Base-by-base conservation (phyloP, 2,329 filamentous ascomycete genomes). In the Ophiostoma himal-ulmi region DNA sequence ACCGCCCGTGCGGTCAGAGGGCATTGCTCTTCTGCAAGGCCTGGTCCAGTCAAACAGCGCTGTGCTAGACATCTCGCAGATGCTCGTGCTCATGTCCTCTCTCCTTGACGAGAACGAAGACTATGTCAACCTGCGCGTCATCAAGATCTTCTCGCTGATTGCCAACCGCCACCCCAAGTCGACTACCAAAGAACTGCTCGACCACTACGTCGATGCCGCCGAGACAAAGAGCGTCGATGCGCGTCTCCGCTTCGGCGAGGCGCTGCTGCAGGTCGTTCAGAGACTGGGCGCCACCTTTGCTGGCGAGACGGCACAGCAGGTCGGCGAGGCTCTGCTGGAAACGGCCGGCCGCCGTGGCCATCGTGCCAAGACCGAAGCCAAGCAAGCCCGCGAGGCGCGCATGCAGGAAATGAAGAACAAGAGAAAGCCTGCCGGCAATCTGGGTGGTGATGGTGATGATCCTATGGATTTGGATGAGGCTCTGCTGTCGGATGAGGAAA, bases 181-280 rank as follows among this genome's bases (percentile, higher is more conserved):
- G 0, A 88, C 88, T 0, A 80, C 85, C 3, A 83, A 81, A 30
- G 89, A 91, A 74, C 79, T 93, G 0, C 79, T 90, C 0, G 89
- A 91, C 34, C 84, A 87, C 60, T 93, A 92, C 73, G 78, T 90
- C 22, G 91, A 93, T 75, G 76, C 85, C 0, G 80, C 82, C 66
- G 89, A 92, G 76, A 81, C 80, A n/a, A 78, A 80, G 6, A 77
- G 81, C 0, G 84, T 91, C 0, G 90, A 93, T 76, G 83, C 85
- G 1, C 85, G 91, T 1, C 81, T 93, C 0, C 83, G 89, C 10
- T 85, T 92, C 73, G 91, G 89, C 67, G 90, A 93, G 77, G 87
- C 88, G 0, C 78, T 91, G 30, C 75, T 88, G 1, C 87, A 88
- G 74, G 85, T 90, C 0, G 83, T 90, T n/a, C 84, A 91, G 76